Conservation (phyloP, 768 basidiomycete species). For the Cytidiella melzeri region DNA sequence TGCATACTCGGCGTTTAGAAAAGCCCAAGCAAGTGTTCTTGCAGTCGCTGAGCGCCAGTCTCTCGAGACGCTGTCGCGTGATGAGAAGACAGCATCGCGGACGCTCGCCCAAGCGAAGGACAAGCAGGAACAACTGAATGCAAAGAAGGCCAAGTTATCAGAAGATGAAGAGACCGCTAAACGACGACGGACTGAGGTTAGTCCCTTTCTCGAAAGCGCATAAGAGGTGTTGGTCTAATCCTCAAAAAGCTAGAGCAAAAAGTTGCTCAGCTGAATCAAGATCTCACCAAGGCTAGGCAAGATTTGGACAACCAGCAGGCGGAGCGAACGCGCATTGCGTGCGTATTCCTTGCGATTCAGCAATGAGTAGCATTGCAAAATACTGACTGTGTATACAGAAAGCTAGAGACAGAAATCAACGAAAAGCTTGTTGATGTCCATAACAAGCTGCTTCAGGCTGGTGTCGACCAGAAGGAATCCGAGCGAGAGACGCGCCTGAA, state of each 20-base stretch:
- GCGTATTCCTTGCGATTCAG: constrained; percentile 20
- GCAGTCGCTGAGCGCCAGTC: constrained; percentile 86
- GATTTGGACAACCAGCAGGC: constrained; percentile 83
- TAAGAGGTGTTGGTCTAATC: not conserved
- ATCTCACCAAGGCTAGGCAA: constrained; percentile 61
- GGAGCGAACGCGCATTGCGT: constrained; percentile 78
- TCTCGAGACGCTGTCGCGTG: constrained; percentile 72
- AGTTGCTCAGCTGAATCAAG: constrained; percentile 46
- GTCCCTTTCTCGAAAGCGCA: not conserved
- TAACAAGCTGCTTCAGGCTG: constrained; percentile 82
- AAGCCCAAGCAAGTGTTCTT: constrained; percentile 69
- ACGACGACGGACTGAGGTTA: constrained; percentile 50
- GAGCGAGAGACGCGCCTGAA: constrained; percentile 81
- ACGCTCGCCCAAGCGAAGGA: constrained; percentile 61
- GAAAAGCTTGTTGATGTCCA: constrained; percentile 84
- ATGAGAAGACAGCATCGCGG: constrained; percentile 70
- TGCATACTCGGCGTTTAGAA: constrained; percentile 38
- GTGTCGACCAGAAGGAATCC: constrained; percentile 80
- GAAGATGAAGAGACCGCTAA: constrained; percentile 47
- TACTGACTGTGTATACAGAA: constrained; percentile 43
- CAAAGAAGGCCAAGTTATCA: constrained; percentile 47
- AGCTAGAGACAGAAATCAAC: constrained; percentile 86
- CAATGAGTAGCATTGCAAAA: not conserved
- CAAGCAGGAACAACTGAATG: constrained; percentile 57
- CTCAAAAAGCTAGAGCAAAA: constrained; percentile 53